These are phyloP conservation scores for Prunus mongolica DNA, from an alignment of 306 rosid genomes.

Conservation along the genomic window DNA sequence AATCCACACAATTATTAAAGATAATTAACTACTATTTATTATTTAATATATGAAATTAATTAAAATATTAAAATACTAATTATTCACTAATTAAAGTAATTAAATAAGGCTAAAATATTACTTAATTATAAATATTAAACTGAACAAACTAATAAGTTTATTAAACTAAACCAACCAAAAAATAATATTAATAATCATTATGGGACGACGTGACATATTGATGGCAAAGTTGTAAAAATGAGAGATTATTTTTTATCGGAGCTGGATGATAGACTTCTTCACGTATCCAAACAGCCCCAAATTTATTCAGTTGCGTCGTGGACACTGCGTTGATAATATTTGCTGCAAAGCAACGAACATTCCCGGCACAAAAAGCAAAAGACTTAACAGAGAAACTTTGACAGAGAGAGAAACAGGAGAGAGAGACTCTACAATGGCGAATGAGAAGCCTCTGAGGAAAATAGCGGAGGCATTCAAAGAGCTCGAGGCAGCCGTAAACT, in stretches of 20 bases:
- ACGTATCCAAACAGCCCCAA: neutral
- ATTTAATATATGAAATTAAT: no score
- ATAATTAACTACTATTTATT: no score
- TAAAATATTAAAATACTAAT: no score
- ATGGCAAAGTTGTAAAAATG: no score
- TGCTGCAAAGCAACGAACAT: neutral
- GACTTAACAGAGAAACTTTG: neutral
- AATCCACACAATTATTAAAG: no score
- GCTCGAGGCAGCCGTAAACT: conserved; percentile 48
- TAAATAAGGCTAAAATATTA: no score
- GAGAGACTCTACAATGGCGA: conserved; percentile 45
- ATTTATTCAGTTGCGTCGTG: neutral
- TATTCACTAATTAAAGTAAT: no score
- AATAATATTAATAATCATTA: no score
- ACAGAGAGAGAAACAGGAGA: neutral
- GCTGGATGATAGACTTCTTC: neutral
- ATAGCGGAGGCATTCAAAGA: conserved; percentile 64
- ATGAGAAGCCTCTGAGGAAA: conserved; percentile 45
- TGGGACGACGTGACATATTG: no score
- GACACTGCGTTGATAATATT: neutral
- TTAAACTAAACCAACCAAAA: no score
- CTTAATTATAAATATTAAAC: no score
- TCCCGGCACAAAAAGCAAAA: neutral
- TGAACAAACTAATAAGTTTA: no score
- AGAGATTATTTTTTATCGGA: neutral